Conservation (phyloP, 257 asterid species). For the Anisodus tanguticus region DNA sequence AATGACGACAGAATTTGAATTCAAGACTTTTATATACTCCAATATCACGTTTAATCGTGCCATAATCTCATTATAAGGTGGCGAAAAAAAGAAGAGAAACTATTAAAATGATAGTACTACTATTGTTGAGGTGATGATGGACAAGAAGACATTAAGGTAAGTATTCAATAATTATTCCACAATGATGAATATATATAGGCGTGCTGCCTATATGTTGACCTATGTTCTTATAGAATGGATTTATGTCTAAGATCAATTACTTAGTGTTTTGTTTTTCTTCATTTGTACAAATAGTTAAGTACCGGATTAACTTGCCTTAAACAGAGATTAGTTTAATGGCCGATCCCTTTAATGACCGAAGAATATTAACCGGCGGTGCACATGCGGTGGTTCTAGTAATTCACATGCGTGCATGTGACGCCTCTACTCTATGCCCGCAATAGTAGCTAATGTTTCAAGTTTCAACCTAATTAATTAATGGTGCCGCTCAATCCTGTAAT, state of each 20-base stretch:
- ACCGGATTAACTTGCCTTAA: background rate
- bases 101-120: background rate
- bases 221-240: conserved; percentile 12
- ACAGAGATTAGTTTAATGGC: conserved; percentile 14
- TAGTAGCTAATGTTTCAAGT: background rate
- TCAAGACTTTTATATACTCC: background rate
- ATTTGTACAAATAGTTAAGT: background rate
- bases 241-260: background rate
- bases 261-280: background rate
- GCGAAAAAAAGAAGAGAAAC: background rate
- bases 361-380: conserved; percentile 39
- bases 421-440: conserved; percentile 15
- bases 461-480: background rate
- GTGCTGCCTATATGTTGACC: conserved; percentile 26
- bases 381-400: conserved; percentile 37
- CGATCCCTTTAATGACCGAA: background rate
- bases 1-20: background rate
- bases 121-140: background rate
- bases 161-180: conserved; percentile 1
- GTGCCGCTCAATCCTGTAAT: conserved; percentile 30
- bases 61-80: conserved; percentile 13
- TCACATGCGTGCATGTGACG: conserved; percentile 51
- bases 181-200: conserved; percentile 20
- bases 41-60: background rate
- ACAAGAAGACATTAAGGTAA: conserved; percentile 19